A percentile compares a stretch with the other conserved stretches of the same genome.
These are phyloP conservation scores for Suillus clintonianus DNA, from an alignment of 768 basidiomycete species.

Conservation along the genomic window DNA sequence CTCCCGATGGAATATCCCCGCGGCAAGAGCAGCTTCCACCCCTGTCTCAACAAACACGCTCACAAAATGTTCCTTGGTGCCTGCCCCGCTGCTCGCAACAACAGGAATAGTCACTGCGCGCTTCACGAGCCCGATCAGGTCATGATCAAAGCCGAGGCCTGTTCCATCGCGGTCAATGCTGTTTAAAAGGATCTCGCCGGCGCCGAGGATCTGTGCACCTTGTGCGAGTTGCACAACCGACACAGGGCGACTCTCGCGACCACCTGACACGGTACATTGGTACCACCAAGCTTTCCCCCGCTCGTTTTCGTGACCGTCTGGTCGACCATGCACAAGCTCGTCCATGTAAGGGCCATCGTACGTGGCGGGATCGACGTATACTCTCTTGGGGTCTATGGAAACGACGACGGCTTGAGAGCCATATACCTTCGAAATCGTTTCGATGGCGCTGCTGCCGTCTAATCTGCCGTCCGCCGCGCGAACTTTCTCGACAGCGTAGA, in stretches of 20 bases:
- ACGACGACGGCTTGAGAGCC: slow-evolving; percentile 98
- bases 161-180: slow-evolving; percentile 97
- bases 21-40: slow-evolving; percentile 91
- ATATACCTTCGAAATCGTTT: slow-evolving; percentile 87
- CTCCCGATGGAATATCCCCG: slow-evolving; percentile 93
- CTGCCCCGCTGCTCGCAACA: slow-evolving; percentile 94
- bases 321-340: slow-evolving; percentile 55
- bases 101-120: slow-evolving; percentile 84
- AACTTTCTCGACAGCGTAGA: slow-evolving; percentile 87
- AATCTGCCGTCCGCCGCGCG: slow-evolving; percentile 48
- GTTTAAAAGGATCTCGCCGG: slow-evolving; percentile 94
- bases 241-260: slow-evolving; percentile 77
- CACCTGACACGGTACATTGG: slow-evolving; percentile 95
- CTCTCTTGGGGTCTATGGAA: slow-evolving; percentile 90
- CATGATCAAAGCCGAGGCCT: slow-evolving; percentile 88
- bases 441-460: slow-evolving; percentile 85
- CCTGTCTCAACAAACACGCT: slow-evolving; percentile 78
- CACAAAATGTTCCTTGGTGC: slow-evolving; percentile 79
- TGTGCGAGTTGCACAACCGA: slow-evolving; percentile 90
- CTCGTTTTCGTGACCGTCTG: slow-evolving; percentile 53
- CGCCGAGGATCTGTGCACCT: slow-evolving; percentile 89
- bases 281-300: slow-evolving; percentile 94
- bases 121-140: slow-evolving; percentile 77
- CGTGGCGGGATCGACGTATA: slow-evolving; percentile 64
- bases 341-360: slow-evolving; percentile 71